Evolutionary conservation across 2,329 filamentous ascomycete genomes (phyloP).

Genomic region (Nothophaeocryptopus gaeumannii): DNA sequence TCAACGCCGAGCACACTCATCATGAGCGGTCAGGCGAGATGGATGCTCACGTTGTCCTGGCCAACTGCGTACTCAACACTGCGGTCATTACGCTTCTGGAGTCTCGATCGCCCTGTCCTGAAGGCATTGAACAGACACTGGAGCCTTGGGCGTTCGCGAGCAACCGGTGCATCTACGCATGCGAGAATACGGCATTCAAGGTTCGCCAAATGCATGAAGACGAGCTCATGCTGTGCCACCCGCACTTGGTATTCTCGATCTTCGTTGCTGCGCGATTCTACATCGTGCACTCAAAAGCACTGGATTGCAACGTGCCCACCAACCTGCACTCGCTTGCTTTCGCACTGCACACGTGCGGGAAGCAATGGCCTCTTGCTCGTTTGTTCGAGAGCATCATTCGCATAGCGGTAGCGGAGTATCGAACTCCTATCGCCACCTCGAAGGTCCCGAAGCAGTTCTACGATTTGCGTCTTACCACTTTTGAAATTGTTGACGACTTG

Average conservation of each 20-base stretch:
- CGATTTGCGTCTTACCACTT: conserved; percentile 29
- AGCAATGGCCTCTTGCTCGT: conserved; percentile 27
- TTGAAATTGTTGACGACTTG: conserved; percentile 31
- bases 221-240: conserved; percentile 27
- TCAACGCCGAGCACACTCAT: conserved; percentile 18
- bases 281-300: conserved; percentile 30
- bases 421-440: conserved; percentile 23
- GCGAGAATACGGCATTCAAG: conserved; percentile 28
- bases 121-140: conserved; percentile 23
- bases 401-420: conserved; percentile 29
- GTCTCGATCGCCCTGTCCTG: conserved; percentile 22
- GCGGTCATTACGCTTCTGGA: conserved; percentile 30
- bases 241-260: conserved; percentile 28
- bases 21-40: conserved; percentile 19
- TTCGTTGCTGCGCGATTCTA: conserved; percentile 31
- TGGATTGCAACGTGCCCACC: conserved; percentile 25
- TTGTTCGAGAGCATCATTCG: conserved; percentile 29
- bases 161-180: conserved; percentile 31
- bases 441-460: conserved; percentile 30
- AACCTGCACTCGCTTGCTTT: conserved; percentile 29
- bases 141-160: conserved; percentile 32
- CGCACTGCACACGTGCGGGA: conserved; percentile 27
- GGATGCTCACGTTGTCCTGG: conserved; percentile 29
- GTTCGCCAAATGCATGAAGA: conserved; percentile 25
- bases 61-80: conserved; percentile 29